Evolutionary conservation across 768 basidiomycete species (phyloP), one percentile per base, ranked within the genome.

Genomic region (Mycena pura): DNA sequence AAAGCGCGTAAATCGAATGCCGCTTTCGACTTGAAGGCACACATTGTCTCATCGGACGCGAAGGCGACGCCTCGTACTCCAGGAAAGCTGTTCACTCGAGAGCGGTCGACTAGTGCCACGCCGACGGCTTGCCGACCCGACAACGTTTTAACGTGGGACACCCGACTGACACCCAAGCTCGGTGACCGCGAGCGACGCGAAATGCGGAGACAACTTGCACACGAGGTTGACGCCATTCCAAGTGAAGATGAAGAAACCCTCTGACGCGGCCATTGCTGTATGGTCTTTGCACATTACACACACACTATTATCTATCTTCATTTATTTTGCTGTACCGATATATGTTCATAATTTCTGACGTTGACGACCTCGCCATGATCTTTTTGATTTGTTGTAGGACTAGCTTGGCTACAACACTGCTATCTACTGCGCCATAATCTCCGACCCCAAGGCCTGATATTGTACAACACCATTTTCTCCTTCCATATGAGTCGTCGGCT

Each of bases 1-100:
- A 84, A 73, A 67, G 54, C 78, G 29, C 79, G 78, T 49, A 87
- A 84, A 66, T 70, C 72, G 21, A 63, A 60, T 5, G 48, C 57
- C 5, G 40, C 62, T 29, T 36, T 54, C 7, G 72, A 66, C 48
- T 40, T 60, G 24, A 72, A 65, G 47, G 24, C 52, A 19, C 64
- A 60, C 24, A 59, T 71, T 22, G 48, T 64, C 36, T 70, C 73
- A 19, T 68, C 74, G 21, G 65, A 70, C 32, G 15, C 63, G 27
- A 65, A 63, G 56, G 61, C 67, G 21, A 69, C 66, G 17, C 71
- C 74, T 52, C 58, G 65, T 38, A 74, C 72, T 11, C 71, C 74
- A 6, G 70, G 65, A 39, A 73, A 64, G 39, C 41, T 48, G 3
- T 47, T 48, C 24, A 21, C 60, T n/a, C 28, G 31, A 17, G 68